A percentile compares a stretch with the other conserved stretches of the same genome.
These are phyloP conservation scores for Fusarium liriodendri DNA, from an alignment of 2,329 filamentous ascomycete genomes.

Conservation along the genomic window DNA sequence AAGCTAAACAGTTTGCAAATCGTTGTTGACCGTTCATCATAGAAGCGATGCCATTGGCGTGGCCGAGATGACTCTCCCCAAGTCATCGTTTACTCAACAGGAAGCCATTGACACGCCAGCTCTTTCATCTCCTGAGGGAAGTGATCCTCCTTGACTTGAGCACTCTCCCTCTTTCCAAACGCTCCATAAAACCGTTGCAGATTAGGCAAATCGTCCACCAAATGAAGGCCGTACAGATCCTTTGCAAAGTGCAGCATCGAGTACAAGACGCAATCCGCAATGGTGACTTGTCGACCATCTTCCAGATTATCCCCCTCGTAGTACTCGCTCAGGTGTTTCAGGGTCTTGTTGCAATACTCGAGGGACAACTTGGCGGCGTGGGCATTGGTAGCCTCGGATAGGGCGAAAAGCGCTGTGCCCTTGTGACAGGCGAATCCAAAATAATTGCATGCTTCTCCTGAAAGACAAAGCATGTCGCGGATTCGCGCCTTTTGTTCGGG, in stretches of 20 bases:
- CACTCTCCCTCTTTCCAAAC: constrained; percentile 23
- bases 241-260: constrained; percentile 28
- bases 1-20: neutral
- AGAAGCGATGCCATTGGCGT: neutral
- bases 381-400: constrained; percentile 6
- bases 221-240: constrained; percentile 16
- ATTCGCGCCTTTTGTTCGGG: constrained; percentile 18
- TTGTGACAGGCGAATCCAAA: constrained; percentile 35
- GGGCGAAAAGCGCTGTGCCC: constrained; percentile 6
- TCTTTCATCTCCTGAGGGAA: constrained; percentile 14
- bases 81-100: neutral
- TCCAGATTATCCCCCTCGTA: constrained; percentile 5
- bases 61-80: neutral
- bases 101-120: constrained; percentile 27
- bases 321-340: constrained; percentile 19
- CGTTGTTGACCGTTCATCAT: neutral
- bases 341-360: constrained; percentile 13
- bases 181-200: constrained; percentile 17
- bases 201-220: constrained; percentile 7
- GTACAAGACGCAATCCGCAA: constrained; percentile 34
- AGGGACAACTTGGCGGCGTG: constrained; percentile 1
- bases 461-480: constrained; percentile 23
- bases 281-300: neutral
- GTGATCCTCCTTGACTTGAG: constrained; percentile 6
- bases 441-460: constrained; percentile 19